phyloP scores from a whole-genome alignment of 495 filamentous ascomycete genomes.

The Hypoxylon subgilvum region DNA sequence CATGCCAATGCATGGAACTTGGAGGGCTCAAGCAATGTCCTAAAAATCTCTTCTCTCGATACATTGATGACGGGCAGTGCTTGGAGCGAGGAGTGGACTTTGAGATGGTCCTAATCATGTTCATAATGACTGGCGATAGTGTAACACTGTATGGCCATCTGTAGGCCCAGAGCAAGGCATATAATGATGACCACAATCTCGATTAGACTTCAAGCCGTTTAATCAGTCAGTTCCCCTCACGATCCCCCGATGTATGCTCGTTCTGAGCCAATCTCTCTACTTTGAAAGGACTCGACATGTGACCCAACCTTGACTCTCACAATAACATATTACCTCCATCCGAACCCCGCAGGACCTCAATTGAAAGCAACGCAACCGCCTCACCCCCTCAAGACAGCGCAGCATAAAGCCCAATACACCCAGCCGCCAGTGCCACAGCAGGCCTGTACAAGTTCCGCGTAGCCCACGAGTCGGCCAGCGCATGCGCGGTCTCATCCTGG shows the following conservation, averaged over 20 bases:
- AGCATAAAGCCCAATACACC: conserved; percentile 17
- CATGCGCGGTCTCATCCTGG: conserved; percentile 53
- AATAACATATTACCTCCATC: too few species aligned
- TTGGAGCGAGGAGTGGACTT: conserved; percentile 62
- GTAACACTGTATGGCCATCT: neutral
- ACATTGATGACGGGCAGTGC: conserved; percentile 59
- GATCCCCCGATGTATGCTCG: too few species aligned
- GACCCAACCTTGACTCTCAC: too few species aligned
- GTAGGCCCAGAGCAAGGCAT: too few species aligned
- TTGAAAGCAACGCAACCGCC: neutral
- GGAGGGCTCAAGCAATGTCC: conserved; percentile 51
- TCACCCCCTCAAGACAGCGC: neutral
- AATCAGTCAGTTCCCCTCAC: too few species aligned
- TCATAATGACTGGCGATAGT: neutral
- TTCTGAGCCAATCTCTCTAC: too few species aligned
- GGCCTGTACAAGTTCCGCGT: conserved; percentile 54
- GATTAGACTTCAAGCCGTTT: too few species aligned
- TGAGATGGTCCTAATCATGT: conserved; percentile 59
- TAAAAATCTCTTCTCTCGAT: conserved; percentile 59
- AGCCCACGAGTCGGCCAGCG: conserved; percentile 56
- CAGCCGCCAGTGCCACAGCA: conserved; percentile 26
- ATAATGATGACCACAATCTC: neutral
- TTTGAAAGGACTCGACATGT: too few species aligned
- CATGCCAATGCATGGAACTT: conserved; percentile 53
- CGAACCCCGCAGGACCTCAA: neutral